Base-by-base conservation (phyloP, 2,329 filamentous ascomycete species). In the Colletotrichum salicis region DNA sequence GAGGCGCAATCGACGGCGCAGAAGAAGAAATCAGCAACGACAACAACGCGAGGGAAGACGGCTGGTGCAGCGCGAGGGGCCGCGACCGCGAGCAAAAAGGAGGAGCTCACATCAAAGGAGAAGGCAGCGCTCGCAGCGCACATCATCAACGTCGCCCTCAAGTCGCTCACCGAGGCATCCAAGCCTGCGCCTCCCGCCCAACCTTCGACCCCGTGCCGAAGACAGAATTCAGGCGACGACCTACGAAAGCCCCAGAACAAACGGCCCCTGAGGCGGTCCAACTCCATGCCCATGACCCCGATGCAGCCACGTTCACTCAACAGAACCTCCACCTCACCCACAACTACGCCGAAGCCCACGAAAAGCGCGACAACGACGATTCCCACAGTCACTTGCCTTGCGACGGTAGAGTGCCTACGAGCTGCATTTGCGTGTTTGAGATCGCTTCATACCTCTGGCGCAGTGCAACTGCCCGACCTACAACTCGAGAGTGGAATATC, bases 401-500 rank as follows among this genome's bases (percentile, higher is more conserved):
- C 90, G 1, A 87, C 86, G 0, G 90, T 91, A 13, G 92, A 95
- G 81, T 95, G 93, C 76, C 88, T 91, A 7, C 87, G 92, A 11
- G 80, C 89, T 33, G 92, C 91, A 1, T 94, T 95, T 76, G 82
- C 87, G 7, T 90, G 89, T 61, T 83, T 95, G 51, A 86, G 91
- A 61, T 84, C 86, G 33, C 77, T 90, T 29, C 88, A 92, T 62
- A 84, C 87, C 31, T 82, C 87, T 1, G 82, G 87, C 6, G 84
- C 86, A 10, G 82, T 90, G 11, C 82, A 86, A 11, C 82, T 91
- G n/a, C 86, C 89, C 1, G 86, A 88, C 56, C 82, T 93, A 51
- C 92, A 95, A 77, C 80, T 95, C 4, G 93, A 95, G 78, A 90
- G 86, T 71, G 93, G 93, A 65, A 93, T 94, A 86, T 88, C 92